Evolutionary conservation across 2,329 filamentous ascomycete genomes (phyloP), one percentile per base, ranked within the genome.

Genomic region (Diaporthe sp.): DNA sequence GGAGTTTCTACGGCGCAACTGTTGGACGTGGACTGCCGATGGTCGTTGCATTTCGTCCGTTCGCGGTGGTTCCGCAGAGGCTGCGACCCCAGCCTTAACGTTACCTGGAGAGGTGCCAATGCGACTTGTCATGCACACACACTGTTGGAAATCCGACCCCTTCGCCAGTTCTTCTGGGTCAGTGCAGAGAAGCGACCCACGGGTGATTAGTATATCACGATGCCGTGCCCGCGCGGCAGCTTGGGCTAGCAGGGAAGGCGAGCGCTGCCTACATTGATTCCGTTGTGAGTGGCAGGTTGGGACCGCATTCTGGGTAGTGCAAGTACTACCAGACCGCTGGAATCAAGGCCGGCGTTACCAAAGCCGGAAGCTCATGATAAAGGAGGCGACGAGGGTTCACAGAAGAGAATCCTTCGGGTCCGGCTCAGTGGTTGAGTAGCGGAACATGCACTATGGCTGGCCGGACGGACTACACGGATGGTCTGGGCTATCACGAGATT

Each of bases 41-140:
- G 63, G 63, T 44, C n/a, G 47, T 68, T 68, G 44, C 44, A 68
- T 68, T 53, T 68, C 32, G 63, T 68, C 63, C 47, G 63, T 68
- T 68, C 63, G 63, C 63, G 13, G 47, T 68, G 44, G 63, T 27
- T 51, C 47, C n/a, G 47, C 44, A 53, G n/a, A 53, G 63, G 63
- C n/a, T 35, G 19, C 47, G 47, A 50, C 22, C 47, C 44, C 63
- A 53, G 47, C 63, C n/a, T 68, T 32, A 30, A 53, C 44, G n/a
- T 32, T 51, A 68, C 63, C 32, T 68, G 47, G 32, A 32, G 47
- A 51, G 17, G 47, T 68, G 47, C 22, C 35, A 68, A 53, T 53
- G 17, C 47, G n/a, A 68, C 63, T 10, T 53, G 47, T 12, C 47
- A 68, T 53, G 63, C 63, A 39, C 32, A 27, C 63, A 39, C 32